phyloP scores from a whole-genome alignment of 2,329 filamentous ascomycete species.

The Penicillium nordicum region DNA sequence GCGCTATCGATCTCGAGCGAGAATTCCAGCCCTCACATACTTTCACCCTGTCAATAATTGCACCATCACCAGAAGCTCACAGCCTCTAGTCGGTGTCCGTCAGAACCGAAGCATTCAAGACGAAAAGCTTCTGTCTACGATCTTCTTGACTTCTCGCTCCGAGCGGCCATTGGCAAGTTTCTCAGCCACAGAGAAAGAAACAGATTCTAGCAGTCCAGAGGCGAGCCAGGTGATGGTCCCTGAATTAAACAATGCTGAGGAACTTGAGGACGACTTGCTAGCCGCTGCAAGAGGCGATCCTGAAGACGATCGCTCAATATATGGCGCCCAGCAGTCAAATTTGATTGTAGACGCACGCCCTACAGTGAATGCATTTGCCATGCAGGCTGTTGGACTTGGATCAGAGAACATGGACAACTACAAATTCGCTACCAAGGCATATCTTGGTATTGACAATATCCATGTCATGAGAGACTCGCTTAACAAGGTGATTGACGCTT shows the following conservation, averaged over 20 bases:
- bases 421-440: constrained; percentile 83
- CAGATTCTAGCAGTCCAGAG: constrained; percentile 45
- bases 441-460: constrained; percentile 95
- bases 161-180: constrained; percentile 42
- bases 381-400: constrained; percentile 87
- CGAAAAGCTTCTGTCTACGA: constrained; percentile 87
- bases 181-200: constrained; percentile 41
- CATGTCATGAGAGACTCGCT: constrained; percentile 95
- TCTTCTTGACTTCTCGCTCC: constrained; percentile 71
- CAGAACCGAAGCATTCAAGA: constrained; percentile 92
- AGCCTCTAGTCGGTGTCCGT: constrained; percentile 81
- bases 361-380: constrained; percentile 88
- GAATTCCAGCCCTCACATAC: constrained; percentile 87
- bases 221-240: constrained; percentile 41
- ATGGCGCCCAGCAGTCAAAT: constrained; percentile 89
- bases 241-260: constrained; percentile 61
- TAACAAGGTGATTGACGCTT: constrained; percentile 77
- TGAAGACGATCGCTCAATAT: constrained; percentile 65
- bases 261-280: constrained; percentile 66
- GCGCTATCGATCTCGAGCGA: constrained; percentile 79
- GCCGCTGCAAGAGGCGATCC: constrained; percentile 54
- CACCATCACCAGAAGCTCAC: constrained; percentile 90
- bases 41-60: constrained; percentile 97
- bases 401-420: constrained; percentile 99
- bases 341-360: constrained; percentile 94